Conservation (phyloP, 345 rosid species). For the Aethionema arabicum region DNA sequence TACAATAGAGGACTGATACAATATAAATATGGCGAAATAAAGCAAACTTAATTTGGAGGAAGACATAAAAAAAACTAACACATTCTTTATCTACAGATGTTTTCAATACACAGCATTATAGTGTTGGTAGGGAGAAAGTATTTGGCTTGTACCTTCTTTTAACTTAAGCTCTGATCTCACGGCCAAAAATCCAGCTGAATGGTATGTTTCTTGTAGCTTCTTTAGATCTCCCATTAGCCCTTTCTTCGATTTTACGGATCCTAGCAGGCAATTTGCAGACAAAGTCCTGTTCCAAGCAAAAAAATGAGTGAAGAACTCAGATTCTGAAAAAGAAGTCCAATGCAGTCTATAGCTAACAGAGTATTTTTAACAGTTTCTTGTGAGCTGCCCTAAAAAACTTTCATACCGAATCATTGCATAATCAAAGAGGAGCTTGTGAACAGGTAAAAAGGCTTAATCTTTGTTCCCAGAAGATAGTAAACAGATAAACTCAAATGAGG, state of each 20-base stretch:
- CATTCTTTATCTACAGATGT: constrained; percentile 24
- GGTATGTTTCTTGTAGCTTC: constrained; percentile 40
- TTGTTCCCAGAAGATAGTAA: background rate
- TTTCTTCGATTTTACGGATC: constrained; percentile 52
- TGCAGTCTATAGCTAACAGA: constrained; percentile 1
- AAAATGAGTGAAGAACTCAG: background rate
- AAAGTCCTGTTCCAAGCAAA: constrained; percentile 36
- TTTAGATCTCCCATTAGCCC: constrained; percentile 45
- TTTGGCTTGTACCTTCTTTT: constrained; percentile 1
- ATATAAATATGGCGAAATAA: constrained; percentile 7
- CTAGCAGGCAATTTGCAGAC: constrained; percentile 45
- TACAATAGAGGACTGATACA: background rate
- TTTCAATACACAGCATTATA: constrained; percentile 1
- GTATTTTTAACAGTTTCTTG: constrained; percentile 2
- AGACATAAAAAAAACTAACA: constrained; percentile 4
- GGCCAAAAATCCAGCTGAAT: constrained; percentile 55
- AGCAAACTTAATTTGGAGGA: constrained; percentile 13
- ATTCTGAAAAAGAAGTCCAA: background rate
- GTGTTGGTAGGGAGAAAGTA: constrained; percentile 4
- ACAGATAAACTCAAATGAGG: background rate
- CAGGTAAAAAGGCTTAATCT: background rate
- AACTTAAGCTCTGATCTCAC: constrained; percentile 34
- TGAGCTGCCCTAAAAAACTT: too few relatives aligned
- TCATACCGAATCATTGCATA: background rate
- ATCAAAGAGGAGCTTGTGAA: constrained; percentile 1